phyloP scores from a whole-genome alignment of 2,329 filamentous ascomycete species.

The Monosporascus sp. region DNA sequence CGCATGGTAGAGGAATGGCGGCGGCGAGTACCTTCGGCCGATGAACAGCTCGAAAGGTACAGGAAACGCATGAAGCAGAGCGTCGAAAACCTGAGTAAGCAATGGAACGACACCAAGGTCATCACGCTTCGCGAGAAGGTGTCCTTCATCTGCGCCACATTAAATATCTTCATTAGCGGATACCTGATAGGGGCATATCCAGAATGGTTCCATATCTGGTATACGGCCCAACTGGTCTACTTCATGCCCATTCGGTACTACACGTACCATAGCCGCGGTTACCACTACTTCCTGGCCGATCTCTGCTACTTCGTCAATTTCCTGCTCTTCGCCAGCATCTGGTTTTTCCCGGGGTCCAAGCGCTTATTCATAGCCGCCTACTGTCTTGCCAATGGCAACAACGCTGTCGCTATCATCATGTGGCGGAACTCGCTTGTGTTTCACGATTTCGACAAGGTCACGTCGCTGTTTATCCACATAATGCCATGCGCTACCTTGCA shows the following conservation, averaged over 20 bases:
- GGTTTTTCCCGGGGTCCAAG: conserved; percentile 86
- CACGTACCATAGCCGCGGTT: conserved; percentile 84
- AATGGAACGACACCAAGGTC: conserved; percentile 84
- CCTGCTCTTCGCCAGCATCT: conserved; percentile 74
- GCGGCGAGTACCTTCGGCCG: conserved; percentile 75
- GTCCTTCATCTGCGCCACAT: conserved; percentile 90
- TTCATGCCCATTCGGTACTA: conserved; percentile 97
- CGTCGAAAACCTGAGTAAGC: conserved; percentile 78
- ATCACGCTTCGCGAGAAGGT: conserved; percentile 91
- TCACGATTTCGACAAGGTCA: conserved; percentile 97
- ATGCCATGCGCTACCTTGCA: conserved; percentile 96
- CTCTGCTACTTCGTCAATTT: conserved; percentile 98
- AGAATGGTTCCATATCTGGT: conserved; percentile 88
- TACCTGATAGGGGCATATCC: conserved; percentile 86
- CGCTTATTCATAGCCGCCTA: conserved; percentile 88
- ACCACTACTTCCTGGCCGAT: conserved; percentile 95
- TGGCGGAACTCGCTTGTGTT: conserved; percentile 99
- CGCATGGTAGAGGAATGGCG: conserved; percentile 92
- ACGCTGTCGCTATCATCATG: conserved; percentile 96
- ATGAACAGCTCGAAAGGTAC: conserved; percentile 91
- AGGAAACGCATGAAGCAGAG: conserved; percentile 78
- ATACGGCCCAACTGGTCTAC: conserved; percentile 78
- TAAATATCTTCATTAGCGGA: conserved; percentile 96
- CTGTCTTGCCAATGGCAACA: conserved; percentile 92
- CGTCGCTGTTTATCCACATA: conserved; percentile 97